Percentiles rank a stretch among this genome's conserved stretches.
Conservation (phyloP, 306 rosid species). For the Fagus crenata region DNA sequence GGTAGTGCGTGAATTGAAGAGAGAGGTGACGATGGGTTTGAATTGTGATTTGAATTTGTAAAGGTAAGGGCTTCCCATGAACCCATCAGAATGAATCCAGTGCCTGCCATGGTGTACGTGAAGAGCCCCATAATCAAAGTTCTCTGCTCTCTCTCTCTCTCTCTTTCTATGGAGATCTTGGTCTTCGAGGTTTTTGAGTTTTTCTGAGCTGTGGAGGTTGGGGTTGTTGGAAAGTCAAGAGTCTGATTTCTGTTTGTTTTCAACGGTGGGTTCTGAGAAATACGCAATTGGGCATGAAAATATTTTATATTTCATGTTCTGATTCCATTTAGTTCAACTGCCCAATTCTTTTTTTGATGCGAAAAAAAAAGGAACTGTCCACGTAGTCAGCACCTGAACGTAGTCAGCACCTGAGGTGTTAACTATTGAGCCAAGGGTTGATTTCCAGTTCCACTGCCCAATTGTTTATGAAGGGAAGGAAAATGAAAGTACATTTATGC, state of each 20-base stretch:
- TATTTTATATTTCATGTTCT: no score
- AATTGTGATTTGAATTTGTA: slow-evolving; percentile 13
- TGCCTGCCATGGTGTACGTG: slow-evolving; percentile 52
- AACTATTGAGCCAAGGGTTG: no score
- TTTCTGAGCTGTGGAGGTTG: neutral
- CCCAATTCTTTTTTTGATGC: no score
- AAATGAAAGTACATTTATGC: no score
- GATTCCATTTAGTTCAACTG: no score
- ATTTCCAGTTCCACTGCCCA: no score
- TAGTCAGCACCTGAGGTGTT: no score
- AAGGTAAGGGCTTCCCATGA: slow-evolving; percentile 45
- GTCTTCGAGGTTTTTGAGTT: neutral
- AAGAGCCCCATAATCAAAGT: slow-evolving; percentile 51
- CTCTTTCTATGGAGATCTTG: neutral
- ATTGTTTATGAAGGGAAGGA: no score
- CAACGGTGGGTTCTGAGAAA: neutral
- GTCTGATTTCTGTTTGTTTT: neutral
- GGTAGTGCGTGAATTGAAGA: slow-evolving; percentile 16
- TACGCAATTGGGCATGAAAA: no score
- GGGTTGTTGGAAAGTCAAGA: neutral
- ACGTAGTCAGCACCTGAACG: no score
- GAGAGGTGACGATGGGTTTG: slow-evolving; percentile 25
- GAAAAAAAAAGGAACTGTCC: no score
- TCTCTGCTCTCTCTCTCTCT: neutral
- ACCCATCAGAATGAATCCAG: slow-evolving; percentile 60